Evolutionary conservation across 1,284 basidiomycete genomes (phyloP).

Genomic region (Golubevia pallescens): DNA sequence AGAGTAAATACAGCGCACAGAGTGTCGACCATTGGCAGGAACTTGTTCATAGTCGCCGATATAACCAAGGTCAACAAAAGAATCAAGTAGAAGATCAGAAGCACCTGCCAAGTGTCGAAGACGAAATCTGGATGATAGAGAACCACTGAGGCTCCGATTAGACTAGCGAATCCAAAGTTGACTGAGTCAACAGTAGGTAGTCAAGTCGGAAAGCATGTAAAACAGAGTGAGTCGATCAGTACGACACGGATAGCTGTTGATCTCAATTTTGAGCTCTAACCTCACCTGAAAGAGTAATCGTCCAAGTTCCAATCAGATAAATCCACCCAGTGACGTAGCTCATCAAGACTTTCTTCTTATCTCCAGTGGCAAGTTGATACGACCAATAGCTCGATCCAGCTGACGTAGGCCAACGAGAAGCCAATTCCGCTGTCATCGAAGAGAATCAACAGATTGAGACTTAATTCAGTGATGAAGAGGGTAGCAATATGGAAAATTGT

Average conservation of each 20-base stretch:
- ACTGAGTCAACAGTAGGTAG: constrained; percentile 1
- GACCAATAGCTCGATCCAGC: constrained; percentile 14
- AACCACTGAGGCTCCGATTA: constrained; percentile 6
- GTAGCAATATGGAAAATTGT: too few species aligned
- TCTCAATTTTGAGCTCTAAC: too few species aligned
- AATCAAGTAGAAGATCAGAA: constrained; percentile 16
- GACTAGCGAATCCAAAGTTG: constrained; percentile 15
- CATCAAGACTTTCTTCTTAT: not conserved
- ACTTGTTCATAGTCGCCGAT: constrained; percentile 7
- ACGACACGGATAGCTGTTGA: too few species aligned
- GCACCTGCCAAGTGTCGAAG: constrained; percentile 10
- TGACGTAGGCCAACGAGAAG: constrained; percentile 9
- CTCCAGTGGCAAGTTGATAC: constrained; percentile 3
- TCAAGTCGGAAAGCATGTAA: too few species aligned
- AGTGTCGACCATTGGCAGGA: constrained; percentile 13
- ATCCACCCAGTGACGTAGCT: constrained; percentile 15
- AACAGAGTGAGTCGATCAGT: too few species aligned
- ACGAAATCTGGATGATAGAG: constrained; percentile 12
- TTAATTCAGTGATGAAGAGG: too few species aligned
- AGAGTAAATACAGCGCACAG: constrained; percentile 11
- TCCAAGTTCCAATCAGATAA: constrained; percentile 14
- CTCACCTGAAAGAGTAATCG: constrained; percentile 13
- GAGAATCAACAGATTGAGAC: too few species aligned
- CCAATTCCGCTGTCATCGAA: constrained; percentile 16
- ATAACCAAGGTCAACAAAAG: constrained; percentile 5